Evolutionary conservation across 140 eudicot genomes (phyloP).

Genomic region (Flaveria floridana): DNA sequence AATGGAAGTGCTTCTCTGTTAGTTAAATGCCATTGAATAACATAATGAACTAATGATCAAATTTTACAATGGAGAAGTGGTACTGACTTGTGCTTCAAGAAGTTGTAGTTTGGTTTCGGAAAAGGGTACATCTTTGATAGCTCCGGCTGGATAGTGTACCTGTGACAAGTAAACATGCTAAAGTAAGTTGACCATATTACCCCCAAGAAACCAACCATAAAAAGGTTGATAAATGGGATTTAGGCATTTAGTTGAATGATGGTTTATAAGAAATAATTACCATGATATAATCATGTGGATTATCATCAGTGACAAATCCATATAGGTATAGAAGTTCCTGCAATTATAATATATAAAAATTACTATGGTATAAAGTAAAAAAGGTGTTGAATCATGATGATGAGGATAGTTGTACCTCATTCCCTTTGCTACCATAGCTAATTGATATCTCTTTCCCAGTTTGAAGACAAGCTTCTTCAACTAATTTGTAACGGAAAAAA

Average conservation of each 20-base stretch:
- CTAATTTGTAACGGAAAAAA: constrained; percentile 33
- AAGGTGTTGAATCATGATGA: background rate
- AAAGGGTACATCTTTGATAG: constrained; percentile 61
- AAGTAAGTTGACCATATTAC: constrained; percentile 25
- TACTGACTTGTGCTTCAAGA: constrained; percentile 83
- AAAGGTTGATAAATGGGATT: constrained; percentile 13
- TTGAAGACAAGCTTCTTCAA: constrained; percentile 44
- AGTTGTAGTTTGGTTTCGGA: constrained; percentile 77
- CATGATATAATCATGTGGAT: constrained; percentile 97
- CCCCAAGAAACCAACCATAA: constrained; percentile 20
- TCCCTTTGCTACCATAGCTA: constrained; percentile 96
- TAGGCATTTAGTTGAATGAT: background rate
- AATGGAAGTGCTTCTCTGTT: too few relatives aligned
- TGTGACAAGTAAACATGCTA: constrained; percentile 33
- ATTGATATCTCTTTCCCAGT: constrained; percentile 76
- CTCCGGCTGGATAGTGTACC: constrained; percentile 86
- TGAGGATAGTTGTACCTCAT: constrained; percentile 57
- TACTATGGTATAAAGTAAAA: background rate
- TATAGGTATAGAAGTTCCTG: constrained; percentile 96
- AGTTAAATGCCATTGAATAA: background rate
- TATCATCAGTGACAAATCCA: constrained; percentile 64
- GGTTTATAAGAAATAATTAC: constrained; percentile 39
- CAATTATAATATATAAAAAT: constrained; percentile 36
- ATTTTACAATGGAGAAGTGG: background rate
- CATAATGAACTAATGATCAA: background rate